Percentiles rank a stretch among this genome's conserved stretches.
These are phyloP conservation scores for Alternaria consortialis DNA, from an alignment of 2,329 filamentous ascomycete genomes.

Conservation along the genomic window DNA sequence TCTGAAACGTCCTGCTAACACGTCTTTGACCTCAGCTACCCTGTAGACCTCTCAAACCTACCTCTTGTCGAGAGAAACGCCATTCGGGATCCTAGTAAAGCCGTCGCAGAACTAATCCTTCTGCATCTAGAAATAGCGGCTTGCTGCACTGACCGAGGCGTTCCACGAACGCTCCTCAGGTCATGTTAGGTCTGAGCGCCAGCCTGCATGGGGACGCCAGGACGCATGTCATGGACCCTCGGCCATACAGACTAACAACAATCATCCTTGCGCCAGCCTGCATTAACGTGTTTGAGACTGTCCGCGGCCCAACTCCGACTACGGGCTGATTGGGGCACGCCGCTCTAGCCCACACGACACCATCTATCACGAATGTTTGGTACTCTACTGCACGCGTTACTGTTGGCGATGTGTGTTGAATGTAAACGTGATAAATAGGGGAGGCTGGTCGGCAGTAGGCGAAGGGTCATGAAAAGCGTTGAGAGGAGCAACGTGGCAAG, in stretches of 20 bases:
- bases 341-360: constrained; percentile 4
- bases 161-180: constrained; percentile 6
- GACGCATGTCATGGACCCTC: constrained; percentile 13
- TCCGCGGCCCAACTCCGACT: constrained; percentile 1
- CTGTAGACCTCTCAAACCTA: constrained; percentile 3
- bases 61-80: neutral
- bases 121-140: constrained; percentile 4
- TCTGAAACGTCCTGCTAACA: constrained; percentile 24
- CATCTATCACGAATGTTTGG: constrained; percentile 17
- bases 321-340: constrained; percentile 3
- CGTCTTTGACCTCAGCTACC: constrained; percentile 6
- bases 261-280: constrained; percentile 6
- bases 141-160: neutral
- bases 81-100: neutral
- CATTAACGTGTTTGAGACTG: constrained; percentile 17
- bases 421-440: constrained; percentile 6
- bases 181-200: neutral
- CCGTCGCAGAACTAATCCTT: constrained; percentile 3
- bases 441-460: neutral
- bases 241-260: constrained; percentile 1
- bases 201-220: neutral
- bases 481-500: constrained; percentile 6
- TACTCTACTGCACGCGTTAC: constrained; percentile 18
- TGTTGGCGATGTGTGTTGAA: constrained; percentile 5
- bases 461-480: neutral